Evolutionary conservation across 2,329 filamentous ascomycete species (phyloP), one percentile per base, ranked within the genome.

Genomic region (Ilyonectria destructans): DNA sequence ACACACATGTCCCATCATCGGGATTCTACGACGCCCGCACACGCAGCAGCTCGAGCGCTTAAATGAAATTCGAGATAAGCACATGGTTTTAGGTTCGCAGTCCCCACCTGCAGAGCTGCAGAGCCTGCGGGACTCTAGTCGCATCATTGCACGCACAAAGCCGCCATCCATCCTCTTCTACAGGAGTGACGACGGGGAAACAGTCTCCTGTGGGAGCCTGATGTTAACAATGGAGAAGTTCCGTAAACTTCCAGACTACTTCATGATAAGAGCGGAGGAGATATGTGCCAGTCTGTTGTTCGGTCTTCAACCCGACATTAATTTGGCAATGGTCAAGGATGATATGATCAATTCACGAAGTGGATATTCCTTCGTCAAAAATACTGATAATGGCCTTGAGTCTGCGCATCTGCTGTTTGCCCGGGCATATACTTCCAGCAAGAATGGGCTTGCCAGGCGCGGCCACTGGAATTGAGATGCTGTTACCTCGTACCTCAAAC

Each of bases 1-100:
- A 56, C 12, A 4, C 40, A 7, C 19, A 26, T 45, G 29, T 19
- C 31, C n/a, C 13, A 8, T 19, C 10, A 7, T 45, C 4, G 55
- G 37, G 2, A 58, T 45, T 13, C 4, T 3, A 19, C 6, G 13
- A 13, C 37, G 26, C 5, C 55, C 21, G 13, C 21, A 45, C 5
- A 17, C 21, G 5, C 19, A 45, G 19, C 55, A 58, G 37, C 55
- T 58, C 45, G 33, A 58, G 23, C 35, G 21, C 6, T 19, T 58
- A 5, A 45, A 46, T 13, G 23, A 57, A 10, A 19, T 57, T 23
- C 54, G 35, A 4, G 15, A n/a, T 4, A 37, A 35, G 19, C 43
- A 57, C n/a, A 57, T 57, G 54, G 35, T 57, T 8, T 10, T 40
- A 31, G 35, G 54, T 13, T 57, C 54, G 6, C 54, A 57, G n/a